Evolutionary conservation across 1,284 basidiomycete species (phyloP).

Genomic region (Tausonia pullulans): DNA sequence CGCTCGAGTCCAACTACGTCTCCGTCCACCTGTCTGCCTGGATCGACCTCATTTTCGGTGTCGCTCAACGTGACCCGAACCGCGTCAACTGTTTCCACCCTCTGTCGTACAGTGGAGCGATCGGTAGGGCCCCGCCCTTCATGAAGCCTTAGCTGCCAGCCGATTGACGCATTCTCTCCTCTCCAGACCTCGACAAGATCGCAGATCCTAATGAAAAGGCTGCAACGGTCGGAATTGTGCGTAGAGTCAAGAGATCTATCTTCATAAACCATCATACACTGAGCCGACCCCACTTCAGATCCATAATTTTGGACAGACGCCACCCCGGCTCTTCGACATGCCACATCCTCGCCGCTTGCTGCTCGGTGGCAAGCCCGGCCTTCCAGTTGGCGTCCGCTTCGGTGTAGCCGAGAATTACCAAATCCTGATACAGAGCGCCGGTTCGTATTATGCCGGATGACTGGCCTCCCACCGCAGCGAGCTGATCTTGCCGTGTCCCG

Average conservation of each 20-base stretch:
- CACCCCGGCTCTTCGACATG: constrained; percentile 70
- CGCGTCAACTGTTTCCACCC: constrained; percentile 86
- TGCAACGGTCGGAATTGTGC: constrained; percentile 54
- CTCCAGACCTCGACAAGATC: constrained; percentile 69
- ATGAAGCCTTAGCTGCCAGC: neutral
- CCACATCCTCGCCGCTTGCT: constrained; percentile 68
- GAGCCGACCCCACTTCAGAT: constrained; percentile 50
- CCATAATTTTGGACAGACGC: constrained; percentile 90
- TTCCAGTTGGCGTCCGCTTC: constrained; percentile 57
- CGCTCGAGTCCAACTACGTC: constrained; percentile 80
- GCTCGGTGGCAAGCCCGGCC: constrained; percentile 48
- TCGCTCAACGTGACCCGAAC: constrained; percentile 67
- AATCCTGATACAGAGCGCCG: constrained; percentile 42
- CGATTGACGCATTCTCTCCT: neutral
- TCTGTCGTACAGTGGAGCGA: constrained; percentile 83
- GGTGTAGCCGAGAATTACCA: constrained; percentile 70
- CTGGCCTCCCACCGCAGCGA: constrained; percentile 29
- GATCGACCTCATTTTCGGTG: constrained; percentile 81
- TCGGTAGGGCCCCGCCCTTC: constrained; percentile 43
- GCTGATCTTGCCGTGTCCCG: constrained; percentile 19
- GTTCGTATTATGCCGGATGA: constrained; percentile 17
- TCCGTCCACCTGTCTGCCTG: constrained; percentile 75
- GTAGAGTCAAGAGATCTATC: no score
- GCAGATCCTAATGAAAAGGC: constrained; percentile 76
- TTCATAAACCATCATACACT: no score